Evolutionary conservation across 768 basidiomycete genomes (phyloP).

Genomic region (Naganishia vishniacii): DNA sequence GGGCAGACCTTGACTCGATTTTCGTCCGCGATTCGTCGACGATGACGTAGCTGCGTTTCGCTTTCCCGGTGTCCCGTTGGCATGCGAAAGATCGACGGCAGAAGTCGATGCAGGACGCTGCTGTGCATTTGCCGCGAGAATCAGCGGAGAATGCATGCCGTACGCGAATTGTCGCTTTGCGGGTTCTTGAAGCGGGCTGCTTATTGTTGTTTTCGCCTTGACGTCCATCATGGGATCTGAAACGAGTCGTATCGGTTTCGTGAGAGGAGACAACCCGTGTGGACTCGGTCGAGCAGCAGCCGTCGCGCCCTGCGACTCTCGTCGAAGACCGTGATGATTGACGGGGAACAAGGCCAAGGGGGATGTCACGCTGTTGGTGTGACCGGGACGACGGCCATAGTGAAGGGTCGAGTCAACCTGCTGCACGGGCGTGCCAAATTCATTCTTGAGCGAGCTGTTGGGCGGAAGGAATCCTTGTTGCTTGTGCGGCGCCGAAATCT

Average conservation of each 20-base stretch:
- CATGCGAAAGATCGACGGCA: constrained; percentile 24
- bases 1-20: no score
- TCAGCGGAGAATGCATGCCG: constrained; percentile 27
- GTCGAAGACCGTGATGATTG: not conserved
- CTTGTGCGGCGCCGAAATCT: constrained; percentile 35
- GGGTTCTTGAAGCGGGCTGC: constrained; percentile 15
- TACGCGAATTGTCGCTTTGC: constrained; percentile 24
- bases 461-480: constrained; percentile 7
- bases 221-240: constrained; percentile 10
- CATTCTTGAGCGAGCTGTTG: constrained; percentile 12
- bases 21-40: no score
- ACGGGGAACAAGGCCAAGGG: constrained; percentile 42
- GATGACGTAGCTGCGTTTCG: not conserved
- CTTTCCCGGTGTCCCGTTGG: constrained; percentile 4
- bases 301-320: constrained; percentile 14
- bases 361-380: constrained; percentile 42
- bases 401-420: constrained; percentile 42
- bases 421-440: constrained; percentile 20
- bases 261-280: constrained; percentile 19
- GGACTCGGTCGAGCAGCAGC: not conserved
- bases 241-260: constrained; percentile 9
- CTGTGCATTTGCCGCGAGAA: constrained; percentile 20
- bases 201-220: not conserved
- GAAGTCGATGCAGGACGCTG: constrained; percentile 16
- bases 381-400: constrained; percentile 44